Evolutionary conservation across 345 rosid species (phyloP).

Genomic region (Cardamine resedifolia): DNA sequence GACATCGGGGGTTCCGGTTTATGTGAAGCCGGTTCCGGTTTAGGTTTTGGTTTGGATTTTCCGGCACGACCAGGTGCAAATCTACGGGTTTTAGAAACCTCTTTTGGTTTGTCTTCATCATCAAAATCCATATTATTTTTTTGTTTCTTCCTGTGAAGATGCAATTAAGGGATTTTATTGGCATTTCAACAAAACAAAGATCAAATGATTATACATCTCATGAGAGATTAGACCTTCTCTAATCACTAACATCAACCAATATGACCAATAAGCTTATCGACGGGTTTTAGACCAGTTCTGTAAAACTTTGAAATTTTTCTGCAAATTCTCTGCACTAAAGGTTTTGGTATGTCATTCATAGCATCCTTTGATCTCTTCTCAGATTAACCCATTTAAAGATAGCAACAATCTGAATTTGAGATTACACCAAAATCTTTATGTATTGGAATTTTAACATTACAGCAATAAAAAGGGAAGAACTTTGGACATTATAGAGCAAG

Average conservation of each 20-base stretch:
- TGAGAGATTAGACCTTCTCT: no score
- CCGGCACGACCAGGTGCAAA: conserved; percentile 55
- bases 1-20: conserved; percentile 22
- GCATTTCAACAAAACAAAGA: background rate
- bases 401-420: conserved; percentile 20
- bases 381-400: conserved; percentile 58
- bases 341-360: conserved; percentile 59
- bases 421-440: background rate
- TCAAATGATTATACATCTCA: background rate
- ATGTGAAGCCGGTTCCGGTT: conserved; percentile 29
- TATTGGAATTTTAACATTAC: background rate
- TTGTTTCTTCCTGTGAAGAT: conserved; percentile 21
- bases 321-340: conserved; percentile 77
- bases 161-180: background rate
- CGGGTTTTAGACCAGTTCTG: conserved; percentile 95
- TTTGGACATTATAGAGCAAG: background rate
- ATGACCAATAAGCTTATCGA: no score
- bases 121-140: conserved; percentile 72
- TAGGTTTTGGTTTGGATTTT: conserved; percentile 42
- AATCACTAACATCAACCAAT: no score
- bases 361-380: conserved; percentile 65
- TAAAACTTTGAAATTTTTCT: conserved; percentile 83
- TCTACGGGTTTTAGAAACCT: conserved; percentile 51
- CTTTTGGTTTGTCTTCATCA: conserved; percentile 49
- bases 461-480: background rate